These are phyloP conservation scores for Gypsophila paniculata DNA, from an alignment of 179 eudicot species.

Conservation along the genomic window DNA sequence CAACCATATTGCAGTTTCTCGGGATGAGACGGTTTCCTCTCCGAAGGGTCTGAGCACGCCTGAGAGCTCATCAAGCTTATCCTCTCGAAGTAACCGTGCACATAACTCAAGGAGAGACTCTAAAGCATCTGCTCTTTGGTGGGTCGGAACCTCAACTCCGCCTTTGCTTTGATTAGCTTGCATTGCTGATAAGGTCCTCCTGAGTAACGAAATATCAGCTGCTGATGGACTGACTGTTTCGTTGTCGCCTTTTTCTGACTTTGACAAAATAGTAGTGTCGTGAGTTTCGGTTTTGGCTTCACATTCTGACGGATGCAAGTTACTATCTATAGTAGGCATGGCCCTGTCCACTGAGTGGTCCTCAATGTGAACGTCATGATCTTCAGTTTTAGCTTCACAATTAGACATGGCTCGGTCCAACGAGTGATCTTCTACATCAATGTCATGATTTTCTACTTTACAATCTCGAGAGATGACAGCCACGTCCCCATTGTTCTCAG, in stretches of 20 bases:
- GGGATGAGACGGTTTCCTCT: slow-evolving; percentile 78
- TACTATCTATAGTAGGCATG: slow-evolving; percentile 24
- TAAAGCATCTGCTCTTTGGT: slow-evolving; percentile 79
- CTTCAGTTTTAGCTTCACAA: slow-evolving; percentile 25
- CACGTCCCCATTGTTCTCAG: slow-evolving; percentile 11
- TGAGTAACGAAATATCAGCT: slow-evolving; percentile 35
- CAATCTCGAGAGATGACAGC: slow-evolving; percentile 20
- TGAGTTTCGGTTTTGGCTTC: slow-evolving; percentile 26
- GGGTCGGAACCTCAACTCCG: slow-evolving; percentile 42
- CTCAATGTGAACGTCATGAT: slow-evolving; percentile 20
- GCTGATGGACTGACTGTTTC: slow-evolving; percentile 28
- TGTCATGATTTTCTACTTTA: slow-evolving; percentile 24
- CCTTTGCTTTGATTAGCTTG: slow-evolving; percentile 34
- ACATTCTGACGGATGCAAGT: slow-evolving; percentile 21
- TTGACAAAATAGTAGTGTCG: slow-evolving; percentile 9
- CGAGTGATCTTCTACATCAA: slow-evolving; percentile 11
- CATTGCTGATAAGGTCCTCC: slow-evolving; percentile 32
- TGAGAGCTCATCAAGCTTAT: slow-evolving; percentile 72
- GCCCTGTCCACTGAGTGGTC: slow-evolving; percentile 5
- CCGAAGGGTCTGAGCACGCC: slow-evolving; percentile 87
- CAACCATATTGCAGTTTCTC: slow-evolving; percentile 97
- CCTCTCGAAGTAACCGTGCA: slow-evolving; percentile 76
- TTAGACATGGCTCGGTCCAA: slow-evolving; percentile 15
- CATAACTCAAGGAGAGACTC: slow-evolving; percentile 92
- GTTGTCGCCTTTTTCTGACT: slow-evolving; percentile 26